Base-by-base conservation (phyloP, 2,329 filamentous ascomycete species). In the Calonectria leucothoes region DNA sequence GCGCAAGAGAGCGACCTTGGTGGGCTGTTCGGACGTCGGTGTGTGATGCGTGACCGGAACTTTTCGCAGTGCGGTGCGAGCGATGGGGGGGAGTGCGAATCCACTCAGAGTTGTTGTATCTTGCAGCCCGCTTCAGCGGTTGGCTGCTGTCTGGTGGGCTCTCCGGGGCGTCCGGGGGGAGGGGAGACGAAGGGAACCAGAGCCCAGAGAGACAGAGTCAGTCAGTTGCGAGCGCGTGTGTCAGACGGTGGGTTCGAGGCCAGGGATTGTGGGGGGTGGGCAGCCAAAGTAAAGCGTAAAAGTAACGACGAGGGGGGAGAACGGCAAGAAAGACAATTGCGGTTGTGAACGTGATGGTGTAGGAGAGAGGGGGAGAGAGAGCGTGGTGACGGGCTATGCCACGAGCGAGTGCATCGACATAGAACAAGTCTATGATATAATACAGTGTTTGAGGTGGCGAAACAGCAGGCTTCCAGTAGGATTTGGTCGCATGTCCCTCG, bases 201-300 rank as follows among this genome's bases (percentile, higher is more conserved):
- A 45, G 42, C 42, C 42, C 42, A 45, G 39, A 45, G 42, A 45
- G 8, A 6, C 20, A 59, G 55, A 61, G 55, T 39, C 55, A 52
- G 49, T 52, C 25, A 61, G 55, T 61, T 69, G 55, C 29, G 35
- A 51, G 39, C 52, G 31, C 20, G 55, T 63, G 67, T 59, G 67
- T 69, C 67, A 69, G 67, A 69, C 67, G 55, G 66, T 69, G 67
- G 55, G 35, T 69, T 69, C 55, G 39, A 33, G 57, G 25, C 66
- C 52, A 69, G 66, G 64, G 42, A 51, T 51, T 49, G 33, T 31
- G 61, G 61, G 15, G 57, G 39, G 48, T 33, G 29, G 31, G 14
- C 15, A 31, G 49, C n/a, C n/a, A n/a, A 52, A 15, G 25, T 29
- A 39, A 37, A 39, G n/a, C n/a, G 20, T 25, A 23, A 37, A 35